Conservation (phyloP, 31 red algal genomes). For the Asparagopsis taxiformis region DNA sequence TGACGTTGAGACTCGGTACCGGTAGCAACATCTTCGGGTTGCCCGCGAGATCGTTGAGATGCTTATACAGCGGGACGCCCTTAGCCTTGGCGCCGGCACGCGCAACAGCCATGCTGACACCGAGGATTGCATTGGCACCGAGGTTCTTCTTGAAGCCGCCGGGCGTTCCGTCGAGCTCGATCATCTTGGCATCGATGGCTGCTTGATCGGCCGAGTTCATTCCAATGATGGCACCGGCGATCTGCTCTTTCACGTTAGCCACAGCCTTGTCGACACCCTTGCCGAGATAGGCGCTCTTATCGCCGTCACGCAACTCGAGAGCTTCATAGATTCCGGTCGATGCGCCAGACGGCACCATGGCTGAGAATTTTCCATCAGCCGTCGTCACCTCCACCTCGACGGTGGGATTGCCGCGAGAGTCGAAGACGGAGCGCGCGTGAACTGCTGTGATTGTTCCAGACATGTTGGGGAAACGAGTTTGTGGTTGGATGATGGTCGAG, state of each 20-base stretch:
- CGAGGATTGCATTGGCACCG: slow-evolving; percentile 92
- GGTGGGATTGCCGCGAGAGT: slow-evolving; percentile 97
- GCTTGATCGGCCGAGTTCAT: slow-evolving; percentile 57
- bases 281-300: slow-evolving; percentile 52
- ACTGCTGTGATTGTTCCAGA: no score
- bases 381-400: slow-evolving; percentile 83
- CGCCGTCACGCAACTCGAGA: slow-evolving; percentile 89
- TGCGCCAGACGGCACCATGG: slow-evolving; percentile 90
- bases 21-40: slow-evolving; percentile 46
- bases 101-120: slow-evolving; percentile 88
- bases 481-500: no score
- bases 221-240: slow-evolving; percentile 66
- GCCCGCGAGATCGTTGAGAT: slow-evolving; percentile 83
- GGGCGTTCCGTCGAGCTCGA: slow-evolving; percentile 84
- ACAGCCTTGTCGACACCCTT: slow-evolving; percentile 89
- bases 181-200: slow-evolving; percentile 68
- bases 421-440: slow-evolving; percentile 89
- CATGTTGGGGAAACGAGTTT: no score
- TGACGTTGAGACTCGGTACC: slow-evolving; percentile 89
- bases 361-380: slow-evolving; percentile 50
- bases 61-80: slow-evolving; percentile 66
- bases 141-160: slow-evolving; percentile 75
- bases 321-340: slow-evolving; percentile 92
- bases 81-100: slow-evolving; percentile 72
- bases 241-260: slow-evolving; percentile 59